These are phyloP conservation scores for Xylariomycetidae sp. DNA, from an alignment of 2,329 filamentous ascomycete genomes.

Conservation along the genomic window DNA sequence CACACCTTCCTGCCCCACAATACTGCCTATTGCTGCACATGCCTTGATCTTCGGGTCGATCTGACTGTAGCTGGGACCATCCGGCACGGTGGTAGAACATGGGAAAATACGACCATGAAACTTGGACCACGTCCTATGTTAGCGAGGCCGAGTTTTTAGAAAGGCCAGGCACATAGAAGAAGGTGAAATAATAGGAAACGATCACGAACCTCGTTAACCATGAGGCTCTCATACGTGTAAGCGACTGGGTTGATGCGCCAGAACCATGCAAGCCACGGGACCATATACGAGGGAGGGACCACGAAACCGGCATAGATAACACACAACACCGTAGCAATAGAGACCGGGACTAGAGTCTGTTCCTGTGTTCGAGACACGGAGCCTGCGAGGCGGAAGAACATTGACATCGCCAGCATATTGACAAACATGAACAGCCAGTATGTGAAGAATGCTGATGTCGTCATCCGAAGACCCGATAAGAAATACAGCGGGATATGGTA, in stretches of 20 bases:
- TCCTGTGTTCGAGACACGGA: constrained; percentile 63
- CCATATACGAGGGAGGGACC: constrained; percentile 52
- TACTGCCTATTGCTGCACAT: constrained; percentile 53
- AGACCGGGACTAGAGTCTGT: constrained; percentile 49
- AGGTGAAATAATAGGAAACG: constrained; percentile 54
- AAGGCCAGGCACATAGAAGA: no score
- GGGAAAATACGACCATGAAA: constrained; percentile 52
- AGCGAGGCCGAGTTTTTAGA: no score
- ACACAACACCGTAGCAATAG: constrained; percentile 53
- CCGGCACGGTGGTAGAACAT: constrained; percentile 50
- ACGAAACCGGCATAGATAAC: constrained; percentile 58
- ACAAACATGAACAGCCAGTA: not conserved
- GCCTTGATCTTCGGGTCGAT: constrained; percentile 35
- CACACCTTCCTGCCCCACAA: constrained; percentile 45
- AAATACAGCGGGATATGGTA: constrained; percentile 60
- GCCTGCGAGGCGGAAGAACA: constrained; percentile 54
- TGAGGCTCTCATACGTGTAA: constrained; percentile 69
- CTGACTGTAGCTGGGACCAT: constrained; percentile 54
- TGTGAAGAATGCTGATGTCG: not conserved
- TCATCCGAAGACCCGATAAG: not conserved
- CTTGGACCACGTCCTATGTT: no score
- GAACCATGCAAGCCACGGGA: constrained; percentile 72
- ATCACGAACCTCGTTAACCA: constrained; percentile 68
- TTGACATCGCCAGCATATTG: not conserved
- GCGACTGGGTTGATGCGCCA: constrained; percentile 69